phyloP scores from a whole-genome alignment of 257 asterid species.

The Nicotiana paniculata region DNA sequence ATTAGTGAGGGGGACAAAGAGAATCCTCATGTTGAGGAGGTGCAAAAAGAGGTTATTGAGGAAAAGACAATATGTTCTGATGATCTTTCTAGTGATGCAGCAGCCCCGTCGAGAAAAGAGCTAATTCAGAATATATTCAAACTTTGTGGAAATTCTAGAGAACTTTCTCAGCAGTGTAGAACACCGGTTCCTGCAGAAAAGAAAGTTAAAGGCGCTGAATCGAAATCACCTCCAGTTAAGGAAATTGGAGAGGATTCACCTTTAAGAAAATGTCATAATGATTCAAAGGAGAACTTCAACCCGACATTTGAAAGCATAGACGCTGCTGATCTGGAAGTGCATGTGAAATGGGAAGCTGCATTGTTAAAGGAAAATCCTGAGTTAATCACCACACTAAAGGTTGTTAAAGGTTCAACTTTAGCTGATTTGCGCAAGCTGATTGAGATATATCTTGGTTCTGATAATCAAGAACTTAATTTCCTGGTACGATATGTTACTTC shows the following conservation, averaged over 20 bases:
- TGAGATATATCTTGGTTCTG: conserved; percentile 61
- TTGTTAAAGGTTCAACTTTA: conserved; percentile 55
- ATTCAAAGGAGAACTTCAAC: conserved; percentile 37
- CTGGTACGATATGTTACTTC: conserved; percentile 35
- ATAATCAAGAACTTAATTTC: conserved; percentile 52
- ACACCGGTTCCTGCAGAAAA: conserved; percentile 19
- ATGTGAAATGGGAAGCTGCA: conserved; percentile 82
- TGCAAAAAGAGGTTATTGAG: conserved; percentile 72
- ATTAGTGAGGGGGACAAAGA: conserved; percentile 44
- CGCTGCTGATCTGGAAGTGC: conserved; percentile 33
- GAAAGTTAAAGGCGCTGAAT: neutral
- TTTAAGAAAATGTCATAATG: neutral
- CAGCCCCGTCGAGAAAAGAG: conserved; percentile 28
- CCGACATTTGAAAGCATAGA: conserved; percentile 11
- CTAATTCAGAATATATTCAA: conserved; percentile 67
- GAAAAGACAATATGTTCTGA: conserved; percentile 40
- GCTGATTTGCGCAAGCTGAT: conserved; percentile 77
- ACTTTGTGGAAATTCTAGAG: conserved; percentile 60
- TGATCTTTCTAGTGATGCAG: conserved; percentile 23
- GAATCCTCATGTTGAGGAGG: conserved; percentile 50
- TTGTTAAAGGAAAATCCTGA: conserved; percentile 55
- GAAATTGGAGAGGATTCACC: conserved; percentile 17
- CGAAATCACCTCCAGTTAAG: conserved; percentile 6
- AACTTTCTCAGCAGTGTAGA: conserved; percentile 26
- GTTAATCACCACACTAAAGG: conserved; percentile 57